Evolutionary conservation across 805 yeast species (phyloP).

Genomic region (Candida lessepsii): DNA sequence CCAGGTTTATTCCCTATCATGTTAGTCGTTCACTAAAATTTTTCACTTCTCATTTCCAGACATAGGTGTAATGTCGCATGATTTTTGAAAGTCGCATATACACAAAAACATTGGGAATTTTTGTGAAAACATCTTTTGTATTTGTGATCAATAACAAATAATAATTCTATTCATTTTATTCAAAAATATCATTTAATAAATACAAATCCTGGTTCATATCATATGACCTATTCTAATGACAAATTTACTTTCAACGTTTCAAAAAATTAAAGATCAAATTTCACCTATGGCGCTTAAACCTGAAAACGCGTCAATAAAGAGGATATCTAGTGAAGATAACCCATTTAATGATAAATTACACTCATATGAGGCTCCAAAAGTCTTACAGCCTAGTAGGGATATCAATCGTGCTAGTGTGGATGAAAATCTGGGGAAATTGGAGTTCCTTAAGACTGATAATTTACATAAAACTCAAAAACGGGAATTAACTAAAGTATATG

Average conservation of each 20-base stretch:
- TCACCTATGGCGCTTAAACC: conserved; percentile 10
- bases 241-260: conserved; percentile 13
- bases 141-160: neutral
- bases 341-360: conserved; percentile 18
- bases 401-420: conserved; percentile 14
- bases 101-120: neutral
- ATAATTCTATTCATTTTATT: no score
- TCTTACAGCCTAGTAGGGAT: conserved; percentile 16
- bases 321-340: conserved; percentile 16
- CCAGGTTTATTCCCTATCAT: conserved; percentile 1
- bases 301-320: conserved; percentile 8
- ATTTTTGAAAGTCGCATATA: conserved; percentile 1
- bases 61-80: neutral
- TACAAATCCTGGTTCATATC: neutral
- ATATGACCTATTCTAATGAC: conserved; percentile 10
- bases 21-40: conserved; percentile 3
- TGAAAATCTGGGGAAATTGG: neutral
- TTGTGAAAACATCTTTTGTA: conserved; percentile 4
- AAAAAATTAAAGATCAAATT: conserved; percentile 13
- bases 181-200: neutral
- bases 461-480: conserved; percentile 1
- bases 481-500: conserved; percentile 1
- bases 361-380: neutral
- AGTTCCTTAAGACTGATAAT: conserved; percentile 1
- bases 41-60: conserved; percentile 3